A percentile compares a stretch with the other conserved stretches of the same genome.
Evolutionary conservation across 2,329 filamentous ascomycete genomes (phyloP).

Genomic region (Myriosclerotinia curreyana): DNA sequence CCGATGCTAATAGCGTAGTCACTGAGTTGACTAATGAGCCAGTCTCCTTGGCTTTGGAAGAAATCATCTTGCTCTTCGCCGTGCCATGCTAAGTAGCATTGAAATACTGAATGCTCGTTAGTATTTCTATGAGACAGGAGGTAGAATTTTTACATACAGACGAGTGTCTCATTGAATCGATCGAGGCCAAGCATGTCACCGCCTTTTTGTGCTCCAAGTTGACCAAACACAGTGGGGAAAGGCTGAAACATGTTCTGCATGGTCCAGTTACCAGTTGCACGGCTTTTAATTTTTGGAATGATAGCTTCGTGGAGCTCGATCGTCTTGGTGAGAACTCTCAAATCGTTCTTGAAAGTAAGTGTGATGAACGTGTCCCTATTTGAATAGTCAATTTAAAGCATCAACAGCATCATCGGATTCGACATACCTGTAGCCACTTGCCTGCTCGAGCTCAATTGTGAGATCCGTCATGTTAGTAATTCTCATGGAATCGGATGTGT

Average conservation of each 20-base stretch:
- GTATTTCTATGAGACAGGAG: not conserved
- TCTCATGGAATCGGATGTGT: slow-evolving; percentile 13
- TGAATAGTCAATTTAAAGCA: not conserved
- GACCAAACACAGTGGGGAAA: not conserved
- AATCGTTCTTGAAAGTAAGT: slow-evolving; percentile 14
- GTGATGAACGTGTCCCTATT: not conserved
- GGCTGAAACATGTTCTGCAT: slow-evolving; percentile 3
- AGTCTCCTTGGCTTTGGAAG: slow-evolving; percentile 5
- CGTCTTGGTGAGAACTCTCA: slow-evolving; percentile 7
- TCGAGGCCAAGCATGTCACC: not conserved
- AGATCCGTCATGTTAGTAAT: slow-evolving; percentile 8
- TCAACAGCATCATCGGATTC: not conserved
- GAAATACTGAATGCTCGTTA: not conserved
- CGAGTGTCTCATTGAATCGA: not conserved
- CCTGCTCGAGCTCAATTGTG: not conserved
- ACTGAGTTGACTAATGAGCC: not conserved
- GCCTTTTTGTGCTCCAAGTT: not conserved
- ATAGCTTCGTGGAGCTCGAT: slow-evolving; percentile 11
- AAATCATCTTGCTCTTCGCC: not conserved
- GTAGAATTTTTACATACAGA: not conserved
- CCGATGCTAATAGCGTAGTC: not conserved
- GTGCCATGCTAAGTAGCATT: not conserved
- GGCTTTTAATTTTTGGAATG: not conserved
- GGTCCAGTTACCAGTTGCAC: not conserved
- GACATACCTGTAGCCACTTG: not conserved